These are phyloP conservation scores for Trichosporon sp. DNA, from an alignment of 1,284 basidiomycete species.

Conservation along the genomic window DNA sequence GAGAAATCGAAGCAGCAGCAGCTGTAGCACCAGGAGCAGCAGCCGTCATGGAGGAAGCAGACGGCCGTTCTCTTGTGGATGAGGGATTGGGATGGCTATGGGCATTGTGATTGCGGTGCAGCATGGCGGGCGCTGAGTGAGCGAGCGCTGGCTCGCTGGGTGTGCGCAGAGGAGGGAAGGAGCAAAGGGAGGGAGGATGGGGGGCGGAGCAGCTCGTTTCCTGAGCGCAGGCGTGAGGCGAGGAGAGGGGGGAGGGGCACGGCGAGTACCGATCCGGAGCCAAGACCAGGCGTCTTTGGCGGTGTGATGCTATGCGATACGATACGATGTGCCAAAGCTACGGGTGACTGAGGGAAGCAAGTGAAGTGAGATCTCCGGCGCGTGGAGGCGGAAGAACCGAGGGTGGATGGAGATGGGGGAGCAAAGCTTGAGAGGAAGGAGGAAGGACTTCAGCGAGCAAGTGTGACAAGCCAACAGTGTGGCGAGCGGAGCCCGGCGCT, in stretches of 20 bases:
- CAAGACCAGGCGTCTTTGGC: no score
- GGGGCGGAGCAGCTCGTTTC: no score
- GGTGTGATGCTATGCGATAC: no score
- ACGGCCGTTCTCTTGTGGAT: slow-evolving; percentile 51
- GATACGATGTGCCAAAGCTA: no score
- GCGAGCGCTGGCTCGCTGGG: background rate
- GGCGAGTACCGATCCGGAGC: background rate
- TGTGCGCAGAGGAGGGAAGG: background rate
- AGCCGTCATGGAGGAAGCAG: slow-evolving; percentile 62
- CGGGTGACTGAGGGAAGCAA: no score
- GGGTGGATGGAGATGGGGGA: background rate
- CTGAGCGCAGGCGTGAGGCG: background rate
- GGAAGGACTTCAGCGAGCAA: no score
- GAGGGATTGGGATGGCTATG: background rate
- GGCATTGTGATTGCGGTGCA: slow-evolving; percentile 2
- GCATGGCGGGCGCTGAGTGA: background rate
- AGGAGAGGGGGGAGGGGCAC: background rate
- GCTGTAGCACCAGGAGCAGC: background rate
- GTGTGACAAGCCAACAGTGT: background rate
- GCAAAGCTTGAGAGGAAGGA: background rate
- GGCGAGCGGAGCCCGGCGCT: background rate
- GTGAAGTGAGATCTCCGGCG: background rate
- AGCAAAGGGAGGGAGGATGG: no score
- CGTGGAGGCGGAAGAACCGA: background rate
- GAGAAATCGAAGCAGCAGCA: background rate